Evolutionary conservation across 257 asterid species (phyloP).

Genomic region (Ehretia macrophylla): DNA sequence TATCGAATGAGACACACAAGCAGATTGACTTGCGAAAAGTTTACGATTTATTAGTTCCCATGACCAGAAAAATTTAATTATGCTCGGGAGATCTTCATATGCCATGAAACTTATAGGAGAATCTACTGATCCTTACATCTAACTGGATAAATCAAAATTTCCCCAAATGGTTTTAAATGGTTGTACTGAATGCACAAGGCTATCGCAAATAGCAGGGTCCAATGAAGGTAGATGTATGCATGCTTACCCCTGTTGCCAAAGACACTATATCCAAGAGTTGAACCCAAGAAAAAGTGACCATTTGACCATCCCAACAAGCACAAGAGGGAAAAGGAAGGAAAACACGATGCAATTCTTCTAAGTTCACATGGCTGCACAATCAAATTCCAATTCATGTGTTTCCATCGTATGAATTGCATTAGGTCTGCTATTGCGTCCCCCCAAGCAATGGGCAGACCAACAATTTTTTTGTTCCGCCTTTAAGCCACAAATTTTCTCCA

Average conservation of each 20-base stretch:
- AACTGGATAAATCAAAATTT: no score
- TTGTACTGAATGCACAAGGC: background rate
- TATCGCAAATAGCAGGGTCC: background rate
- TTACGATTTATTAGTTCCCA: no score
- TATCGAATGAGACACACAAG: no score
- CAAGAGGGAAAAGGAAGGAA: background rate
- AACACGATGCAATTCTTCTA: background rate
- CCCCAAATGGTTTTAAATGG: no score
- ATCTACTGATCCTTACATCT: no score
- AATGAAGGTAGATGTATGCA: no score
- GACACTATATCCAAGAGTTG: no score
- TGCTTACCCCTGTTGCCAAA: no score
- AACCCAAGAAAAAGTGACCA: background rate
- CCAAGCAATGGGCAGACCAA: background rate
- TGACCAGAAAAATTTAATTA: no score
- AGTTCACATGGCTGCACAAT: background rate
- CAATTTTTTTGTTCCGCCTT: background rate
- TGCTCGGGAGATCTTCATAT: no score
- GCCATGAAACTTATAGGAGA: no score
- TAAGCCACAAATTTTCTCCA: background rate
- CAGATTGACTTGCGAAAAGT: no score
- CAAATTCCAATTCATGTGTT: background rate
- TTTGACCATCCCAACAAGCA: background rate
- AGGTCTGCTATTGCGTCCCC: background rate
- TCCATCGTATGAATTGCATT: background rate